Evolutionary conservation across 257 asterid genomes (phyloP).

Genomic region (Gentiana dahurica): DNA sequence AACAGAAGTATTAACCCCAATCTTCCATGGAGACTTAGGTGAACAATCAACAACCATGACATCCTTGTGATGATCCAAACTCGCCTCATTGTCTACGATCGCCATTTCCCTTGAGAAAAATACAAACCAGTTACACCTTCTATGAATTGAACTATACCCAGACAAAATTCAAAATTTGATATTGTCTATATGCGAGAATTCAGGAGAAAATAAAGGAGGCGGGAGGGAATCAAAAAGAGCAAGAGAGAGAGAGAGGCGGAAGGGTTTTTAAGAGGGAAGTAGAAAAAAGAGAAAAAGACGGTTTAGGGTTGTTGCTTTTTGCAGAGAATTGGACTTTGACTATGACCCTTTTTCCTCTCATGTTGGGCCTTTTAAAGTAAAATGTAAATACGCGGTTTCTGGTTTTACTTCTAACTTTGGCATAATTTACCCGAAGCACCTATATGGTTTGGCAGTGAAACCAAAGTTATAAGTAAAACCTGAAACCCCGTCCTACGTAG

Average conservation of each 20-base stretch:
- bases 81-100: slow-evolving; percentile 46
- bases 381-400: not conserved
- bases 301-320: slow-evolving; percentile 6
- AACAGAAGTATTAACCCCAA: too few relatives aligned
- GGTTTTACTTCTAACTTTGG: not conserved
- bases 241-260: not conserved
- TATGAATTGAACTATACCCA: too few relatives aligned
- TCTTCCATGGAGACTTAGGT: slow-evolving; percentile 78
- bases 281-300: not conserved
- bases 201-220: not conserved
- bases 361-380: not conserved
- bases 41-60: slow-evolving; percentile 28
- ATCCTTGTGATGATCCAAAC: slow-evolving; percentile 36
- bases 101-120: slow-evolving; percentile 9
- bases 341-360: too few relatives aligned
- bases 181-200: not conserved
- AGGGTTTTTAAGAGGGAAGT: slow-evolving; percentile 5
- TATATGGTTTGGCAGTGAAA: too few relatives aligned
- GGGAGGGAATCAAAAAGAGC: slow-evolving; percentile 3
- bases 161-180: not conserved
- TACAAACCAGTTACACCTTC: not conserved
- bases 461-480: too few relatives aligned
- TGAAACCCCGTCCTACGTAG: too few relatives aligned
- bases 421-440: too few relatives aligned
- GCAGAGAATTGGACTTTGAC: not conserved